phyloP scores from a whole-genome alignment of 2,329 filamentous ascomycete genomes.

The Catunica adiposa region DNA sequence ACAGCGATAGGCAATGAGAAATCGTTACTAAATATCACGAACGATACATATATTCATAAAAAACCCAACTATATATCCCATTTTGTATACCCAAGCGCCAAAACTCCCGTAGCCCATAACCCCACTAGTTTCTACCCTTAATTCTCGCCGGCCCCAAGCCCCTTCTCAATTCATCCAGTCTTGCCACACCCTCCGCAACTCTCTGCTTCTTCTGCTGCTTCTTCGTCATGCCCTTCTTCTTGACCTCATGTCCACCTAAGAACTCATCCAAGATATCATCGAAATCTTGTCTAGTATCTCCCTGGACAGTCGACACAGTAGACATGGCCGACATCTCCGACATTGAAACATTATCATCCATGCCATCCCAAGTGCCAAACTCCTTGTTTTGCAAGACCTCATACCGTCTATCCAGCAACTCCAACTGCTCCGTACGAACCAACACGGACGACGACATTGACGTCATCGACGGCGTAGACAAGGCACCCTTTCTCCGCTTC shows the following conservation, averaged over 20 bases:
- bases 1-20: background rate
- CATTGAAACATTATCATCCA: slow-evolving; percentile 30
- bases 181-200: slow-evolving; percentile 64
- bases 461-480: slow-evolving; percentile 74
- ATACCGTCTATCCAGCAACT: slow-evolving; percentile 74
- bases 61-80: background rate
- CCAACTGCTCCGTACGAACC: slow-evolving; percentile 72
- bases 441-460: slow-evolving; percentile 85
- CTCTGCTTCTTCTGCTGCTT: slow-evolving; percentile 72
- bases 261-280: slow-evolving; percentile 89
- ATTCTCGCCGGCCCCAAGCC: slow-evolving; percentile 64
- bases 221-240: slow-evolving; percentile 45
- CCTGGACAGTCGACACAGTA: slow-evolving; percentile 48
- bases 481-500: slow-evolving; percentile 90
- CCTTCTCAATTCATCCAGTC: slow-evolving; percentile 76
- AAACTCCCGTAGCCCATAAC: background rate
- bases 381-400: slow-evolving; percentile 68
- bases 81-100: slow-evolving; percentile 9
- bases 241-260: slow-evolving; percentile 36
- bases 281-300: slow-evolving; percentile 61
- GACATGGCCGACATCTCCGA: slow-evolving; percentile 45
- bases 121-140: slow-evolving; percentile 16
- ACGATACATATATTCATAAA: background rate
- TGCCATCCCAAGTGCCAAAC: slow-evolving; percentile 31
- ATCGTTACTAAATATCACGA: background rate